Conservation (phyloP, 73 alveolate species). For the Paramecium sonneborni region DNA sequence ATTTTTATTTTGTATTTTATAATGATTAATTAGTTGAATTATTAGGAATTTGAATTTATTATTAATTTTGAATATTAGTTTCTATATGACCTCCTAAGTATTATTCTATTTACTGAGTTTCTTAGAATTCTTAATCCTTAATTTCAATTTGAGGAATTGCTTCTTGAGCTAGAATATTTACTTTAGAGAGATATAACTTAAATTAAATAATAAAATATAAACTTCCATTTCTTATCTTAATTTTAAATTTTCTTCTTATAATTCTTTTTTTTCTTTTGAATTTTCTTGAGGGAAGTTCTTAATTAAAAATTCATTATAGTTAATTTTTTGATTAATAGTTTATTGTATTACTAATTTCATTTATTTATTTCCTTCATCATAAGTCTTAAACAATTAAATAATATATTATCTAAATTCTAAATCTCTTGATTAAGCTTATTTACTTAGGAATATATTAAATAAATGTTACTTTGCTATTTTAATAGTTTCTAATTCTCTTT, state of each 20-base stretch:
- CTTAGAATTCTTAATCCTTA: background rate
- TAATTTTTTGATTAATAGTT: background rate
- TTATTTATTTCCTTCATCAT: background rate
- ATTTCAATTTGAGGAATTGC: background rate
- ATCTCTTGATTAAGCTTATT: background rate
- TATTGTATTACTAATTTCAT: background rate
- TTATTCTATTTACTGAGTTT: background rate
- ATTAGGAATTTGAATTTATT: background rate
- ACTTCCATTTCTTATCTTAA: background rate
- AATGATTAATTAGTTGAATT: background rate
- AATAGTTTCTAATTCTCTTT: background rate
- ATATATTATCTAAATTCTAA: background rate
- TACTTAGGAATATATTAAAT: background rate
- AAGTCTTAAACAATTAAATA: background rate
- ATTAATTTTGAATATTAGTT: background rate
- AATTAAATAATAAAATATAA: background rate
- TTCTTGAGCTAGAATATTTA: background rate
- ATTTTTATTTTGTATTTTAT: background rate
- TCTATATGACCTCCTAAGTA: background rate
- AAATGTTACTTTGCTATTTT: background rate
- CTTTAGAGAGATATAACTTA: background rate
- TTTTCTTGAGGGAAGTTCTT: background rate
- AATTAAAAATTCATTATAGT: background rate
- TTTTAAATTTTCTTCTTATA: background rate
- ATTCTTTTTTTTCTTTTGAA: background rate